Conservation (phyloP, 164 flowering plant genomes). For the Hamamelis virginiana region DNA sequence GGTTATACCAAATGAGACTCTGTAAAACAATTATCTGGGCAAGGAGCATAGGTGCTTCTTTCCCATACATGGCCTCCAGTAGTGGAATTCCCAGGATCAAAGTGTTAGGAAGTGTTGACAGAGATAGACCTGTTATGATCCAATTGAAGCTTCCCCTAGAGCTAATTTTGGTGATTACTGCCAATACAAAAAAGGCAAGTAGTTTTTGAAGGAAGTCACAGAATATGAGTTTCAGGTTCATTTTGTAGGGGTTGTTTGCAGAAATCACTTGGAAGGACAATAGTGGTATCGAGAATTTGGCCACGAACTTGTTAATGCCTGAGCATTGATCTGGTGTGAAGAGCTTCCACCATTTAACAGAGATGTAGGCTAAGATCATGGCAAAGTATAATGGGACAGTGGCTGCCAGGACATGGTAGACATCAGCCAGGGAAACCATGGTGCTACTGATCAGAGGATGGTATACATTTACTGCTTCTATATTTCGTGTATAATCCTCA, state of each 20-base stretch:
- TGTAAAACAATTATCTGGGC: slow-evolving; percentile 74
- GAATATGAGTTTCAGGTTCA: slow-evolving; percentile 62
- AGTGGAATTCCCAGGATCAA: slow-evolving; percentile 83
- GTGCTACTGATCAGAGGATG: slow-evolving; percentile 4
- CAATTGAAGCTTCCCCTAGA: slow-evolving; percentile 43
- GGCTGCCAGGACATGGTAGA: slow-evolving; percentile 62
- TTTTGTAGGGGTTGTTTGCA: slow-evolving; percentile 58
- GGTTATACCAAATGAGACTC: slow-evolving; percentile 71
- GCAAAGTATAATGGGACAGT: slow-evolving; percentile 66
- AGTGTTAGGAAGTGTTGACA: slow-evolving; percentile 76
- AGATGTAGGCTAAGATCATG: slow-evolving; percentile 64
- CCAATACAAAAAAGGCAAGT: slow-evolving; percentile 38
- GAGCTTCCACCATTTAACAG: slow-evolving; percentile 69
- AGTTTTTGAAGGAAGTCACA: slow-evolving; percentile 69
- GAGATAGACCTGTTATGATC: slow-evolving; percentile 69
- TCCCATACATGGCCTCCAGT: slow-evolving; percentile 70
- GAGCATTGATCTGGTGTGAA: slow-evolving; percentile 82
- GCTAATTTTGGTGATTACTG: slow-evolving; percentile 33
- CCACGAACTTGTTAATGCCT: slow-evolving; percentile 85
- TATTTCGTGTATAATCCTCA: slow-evolving; percentile 4
- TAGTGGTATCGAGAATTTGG: slow-evolving; percentile 73
- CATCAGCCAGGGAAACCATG: slow-evolving; percentile 58
- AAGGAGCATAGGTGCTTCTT: slow-evolving; percentile 47
- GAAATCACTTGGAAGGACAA: slow-evolving; percentile 65
- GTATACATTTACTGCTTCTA: not conserved